These are phyloP conservation scores for Annulohypoxylon bovei DNA, from an alignment of 495 filamentous ascomycete genomes.

Conservation along the genomic window DNA sequence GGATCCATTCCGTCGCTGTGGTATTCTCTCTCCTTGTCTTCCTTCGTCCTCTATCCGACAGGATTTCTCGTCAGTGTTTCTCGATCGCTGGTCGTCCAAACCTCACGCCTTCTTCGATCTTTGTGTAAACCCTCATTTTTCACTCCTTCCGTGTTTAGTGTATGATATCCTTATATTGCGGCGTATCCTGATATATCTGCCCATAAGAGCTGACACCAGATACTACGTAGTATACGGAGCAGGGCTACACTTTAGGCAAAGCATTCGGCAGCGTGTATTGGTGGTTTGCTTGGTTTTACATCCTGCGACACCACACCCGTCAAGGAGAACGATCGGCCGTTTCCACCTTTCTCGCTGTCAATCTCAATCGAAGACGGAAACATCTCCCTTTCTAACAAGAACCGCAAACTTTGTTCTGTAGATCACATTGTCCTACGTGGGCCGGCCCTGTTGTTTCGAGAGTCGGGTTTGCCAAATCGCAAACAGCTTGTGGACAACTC, in stretches of 20 bases:
- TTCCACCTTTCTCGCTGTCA: slow-evolving; percentile 30
- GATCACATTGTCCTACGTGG: slow-evolving; percentile 40
- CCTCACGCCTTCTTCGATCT: slow-evolving; percentile 13
- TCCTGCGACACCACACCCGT: slow-evolving; percentile 42
- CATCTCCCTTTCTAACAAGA: slow-evolving; percentile 27
- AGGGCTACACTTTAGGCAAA: slow-evolving; percentile 36
- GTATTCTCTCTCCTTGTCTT: slow-evolving; percentile 33
- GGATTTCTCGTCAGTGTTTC: slow-evolving; percentile 30
- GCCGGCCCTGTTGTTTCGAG: slow-evolving; percentile 26
- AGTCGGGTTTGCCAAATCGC: slow-evolving; percentile 20
- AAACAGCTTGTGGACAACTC: slow-evolving; percentile 3
- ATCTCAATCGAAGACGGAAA: slow-evolving; percentile 35
- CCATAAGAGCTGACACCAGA: slow-evolving; percentile 9
- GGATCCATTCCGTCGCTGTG: slow-evolving; percentile 28
- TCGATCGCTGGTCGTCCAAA: slow-evolving; percentile 25
- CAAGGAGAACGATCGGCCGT: slow-evolving; percentile 41
- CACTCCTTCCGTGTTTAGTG: slow-evolving; percentile 6
- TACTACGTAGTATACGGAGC: slow-evolving; percentile 30
- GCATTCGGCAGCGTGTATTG: slow-evolving; percentile 26
- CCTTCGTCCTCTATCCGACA: slow-evolving; percentile 26
- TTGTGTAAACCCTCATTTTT: slow-evolving; percentile 17
- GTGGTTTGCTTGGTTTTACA: slow-evolving; percentile 29
- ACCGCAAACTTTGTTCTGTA: slow-evolving; percentile 47
- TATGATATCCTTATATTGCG: slow-evolving; percentile 26
- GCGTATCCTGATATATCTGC: slow-evolving; percentile 24